Percentiles rank a stretch among this genome's conserved stretches.
These are phyloP conservation scores for Sporothrix humicola DNA, from an alignment of 2,329 filamentous ascomycete genomes.

Conservation along the genomic window DNA sequence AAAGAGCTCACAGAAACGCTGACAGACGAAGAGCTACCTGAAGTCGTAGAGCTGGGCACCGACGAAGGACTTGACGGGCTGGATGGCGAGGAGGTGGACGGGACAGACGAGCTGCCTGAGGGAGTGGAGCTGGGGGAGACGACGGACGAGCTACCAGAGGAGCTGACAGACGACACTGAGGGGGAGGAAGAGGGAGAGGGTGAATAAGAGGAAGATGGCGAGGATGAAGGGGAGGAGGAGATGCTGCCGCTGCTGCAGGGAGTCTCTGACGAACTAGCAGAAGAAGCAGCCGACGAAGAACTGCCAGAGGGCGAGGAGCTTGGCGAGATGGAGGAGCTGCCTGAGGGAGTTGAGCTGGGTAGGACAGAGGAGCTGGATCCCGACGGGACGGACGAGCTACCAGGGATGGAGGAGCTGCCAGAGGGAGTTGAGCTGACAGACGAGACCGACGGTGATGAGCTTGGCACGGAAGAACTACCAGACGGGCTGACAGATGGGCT, in stretches of 20 bases:
- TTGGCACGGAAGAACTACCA: background rate
- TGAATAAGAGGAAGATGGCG: no score
- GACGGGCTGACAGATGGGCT: background rate
- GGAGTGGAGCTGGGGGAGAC: no score
- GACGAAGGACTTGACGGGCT: background rate
- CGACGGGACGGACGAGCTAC: no score
- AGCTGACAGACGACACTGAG: background rate
- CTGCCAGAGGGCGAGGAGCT: background rate
- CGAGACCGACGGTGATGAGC: background rate
- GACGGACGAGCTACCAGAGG: background rate
- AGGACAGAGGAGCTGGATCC: no score
- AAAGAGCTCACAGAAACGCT: background rate
- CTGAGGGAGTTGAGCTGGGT: slow-evolving; percentile 22
- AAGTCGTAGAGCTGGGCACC: background rate
- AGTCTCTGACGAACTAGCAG: no score
- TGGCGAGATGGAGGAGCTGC: background rate
- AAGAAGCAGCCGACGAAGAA: background rate
- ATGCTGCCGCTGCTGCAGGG: no score
- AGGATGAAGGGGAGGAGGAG: no score
- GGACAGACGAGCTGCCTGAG: background rate
- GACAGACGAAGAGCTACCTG: background rate
- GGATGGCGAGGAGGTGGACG: no score
- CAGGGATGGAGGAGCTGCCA: background rate
- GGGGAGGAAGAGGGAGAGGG: no score
- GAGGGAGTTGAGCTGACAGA: slow-evolving; percentile 10